Conservation (phyloP, 306 rosid genomes). For the Casuarina cunninghamiana region DNA sequence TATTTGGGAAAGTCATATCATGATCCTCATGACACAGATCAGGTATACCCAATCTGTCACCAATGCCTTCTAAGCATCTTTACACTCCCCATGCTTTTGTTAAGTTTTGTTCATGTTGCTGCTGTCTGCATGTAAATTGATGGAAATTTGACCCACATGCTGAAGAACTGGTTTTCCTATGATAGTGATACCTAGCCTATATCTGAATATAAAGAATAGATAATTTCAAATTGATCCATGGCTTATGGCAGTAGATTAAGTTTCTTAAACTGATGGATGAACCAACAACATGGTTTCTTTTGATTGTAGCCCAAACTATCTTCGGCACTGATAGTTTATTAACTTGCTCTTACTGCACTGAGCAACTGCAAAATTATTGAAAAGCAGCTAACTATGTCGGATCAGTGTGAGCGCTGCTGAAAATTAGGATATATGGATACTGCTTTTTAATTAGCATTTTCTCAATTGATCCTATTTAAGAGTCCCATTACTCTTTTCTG, state of each 20-base stretch:
- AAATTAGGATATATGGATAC: not conserved
- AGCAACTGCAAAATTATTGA: not conserved
- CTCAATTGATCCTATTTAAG: not conserved
- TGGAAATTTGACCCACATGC: not conserved
- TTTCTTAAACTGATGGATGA: not conserved
- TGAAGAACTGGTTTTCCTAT: not conserved
- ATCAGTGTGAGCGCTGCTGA: not conserved
- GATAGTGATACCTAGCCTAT: not conserved
- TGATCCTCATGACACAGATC: constrained; percentile 54
- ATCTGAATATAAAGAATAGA: not conserved
- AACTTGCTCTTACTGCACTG: not conserved
- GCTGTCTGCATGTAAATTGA: not conserved
- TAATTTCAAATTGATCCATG: not conserved
- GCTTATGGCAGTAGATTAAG: not conserved
- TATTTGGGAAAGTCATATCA: constrained; percentile 52
- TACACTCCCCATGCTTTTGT: not conserved
- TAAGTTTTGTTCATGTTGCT: not conserved
- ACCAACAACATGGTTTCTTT: not conserved
- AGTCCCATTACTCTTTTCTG: not conserved
- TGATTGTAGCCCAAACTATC: not conserved
- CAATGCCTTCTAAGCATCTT: not conserved
- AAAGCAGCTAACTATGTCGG: not conserved
- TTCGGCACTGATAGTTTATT: not conserved
- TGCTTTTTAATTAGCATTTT: not conserved
- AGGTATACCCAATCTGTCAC: constrained; percentile 35